These are phyloP conservation scores for Dactylellina leptospora DNA, from an alignment of 2,329 filamentous ascomycete species.

Conservation along the genomic window DNA sequence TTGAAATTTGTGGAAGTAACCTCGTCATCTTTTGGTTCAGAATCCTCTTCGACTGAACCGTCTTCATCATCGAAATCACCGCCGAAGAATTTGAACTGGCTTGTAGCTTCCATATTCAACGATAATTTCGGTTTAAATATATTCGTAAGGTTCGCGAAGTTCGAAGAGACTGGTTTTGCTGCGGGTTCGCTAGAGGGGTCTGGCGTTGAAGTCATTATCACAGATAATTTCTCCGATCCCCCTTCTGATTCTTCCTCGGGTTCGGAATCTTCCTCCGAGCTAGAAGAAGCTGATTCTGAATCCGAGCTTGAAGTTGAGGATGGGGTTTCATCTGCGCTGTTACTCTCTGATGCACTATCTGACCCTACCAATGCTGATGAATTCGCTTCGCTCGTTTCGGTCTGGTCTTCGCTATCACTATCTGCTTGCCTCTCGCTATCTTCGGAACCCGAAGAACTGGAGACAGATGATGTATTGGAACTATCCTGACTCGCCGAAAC, in stretches of 20 bases:
- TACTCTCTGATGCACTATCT: constrained; percentile 4
- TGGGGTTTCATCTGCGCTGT: constrained; percentile 1
- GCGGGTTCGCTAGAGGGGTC: not conserved
- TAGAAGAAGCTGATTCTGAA: constrained; percentile 18
- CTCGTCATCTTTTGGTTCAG: not conserved
- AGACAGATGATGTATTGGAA: not conserved
- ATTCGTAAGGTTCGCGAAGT: constrained; percentile 44
- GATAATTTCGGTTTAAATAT: constrained; percentile 44
- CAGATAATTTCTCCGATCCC: not conserved
- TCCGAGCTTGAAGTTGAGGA: too few relatives aligned
- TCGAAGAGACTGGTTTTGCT: constrained; percentile 20
- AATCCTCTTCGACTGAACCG: constrained; percentile 3
- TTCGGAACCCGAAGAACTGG: constrained; percentile 6
- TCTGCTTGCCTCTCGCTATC: constrained; percentile 25
- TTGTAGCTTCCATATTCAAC: constrained; percentile 21
- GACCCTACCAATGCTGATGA: not conserved
- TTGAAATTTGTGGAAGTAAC: not conserved
- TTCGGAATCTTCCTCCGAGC: constrained; percentile 10
- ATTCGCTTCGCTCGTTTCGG: not conserved
- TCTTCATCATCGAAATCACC: constrained; percentile 15
- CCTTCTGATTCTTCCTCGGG: constrained; percentile 4
- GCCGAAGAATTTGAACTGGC: constrained; percentile 50
- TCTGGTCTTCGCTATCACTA: constrained; percentile 13
- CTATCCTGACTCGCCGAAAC: not conserved
- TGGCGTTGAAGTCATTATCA: not conserved